A percentile compares a stretch with the other conserved stretches of the same genome.
phyloP scores from a whole-genome alignment of 805 yeast genomes.

The Blastobotrys terrestris region DNA sequence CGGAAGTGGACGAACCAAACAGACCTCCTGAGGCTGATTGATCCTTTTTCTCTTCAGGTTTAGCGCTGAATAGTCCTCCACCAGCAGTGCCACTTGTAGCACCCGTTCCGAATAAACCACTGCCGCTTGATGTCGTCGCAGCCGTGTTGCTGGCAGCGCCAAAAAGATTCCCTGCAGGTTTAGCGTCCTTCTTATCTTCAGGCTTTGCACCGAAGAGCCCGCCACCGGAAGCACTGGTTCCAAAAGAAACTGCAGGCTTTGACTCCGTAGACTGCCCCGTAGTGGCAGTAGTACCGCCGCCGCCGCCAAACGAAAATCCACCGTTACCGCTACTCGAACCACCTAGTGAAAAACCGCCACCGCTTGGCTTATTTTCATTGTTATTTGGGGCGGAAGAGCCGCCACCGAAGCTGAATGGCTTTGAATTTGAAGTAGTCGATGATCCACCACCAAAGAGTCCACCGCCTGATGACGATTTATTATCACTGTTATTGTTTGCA shows the following conservation, averaged over 20 bases:
- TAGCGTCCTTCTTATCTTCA: background rate
- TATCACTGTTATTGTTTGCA: background rate
- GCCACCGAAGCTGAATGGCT: constrained; percentile 1
- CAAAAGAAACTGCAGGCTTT: background rate
- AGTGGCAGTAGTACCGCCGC: background rate
- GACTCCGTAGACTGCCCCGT: background rate
- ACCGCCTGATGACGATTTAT: background rate
- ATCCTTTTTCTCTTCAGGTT: constrained; percentile 10
- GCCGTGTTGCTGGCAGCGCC: background rate
- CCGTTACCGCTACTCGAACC: background rate
- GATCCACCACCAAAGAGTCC: constrained; percentile 1
- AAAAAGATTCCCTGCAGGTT: background rate
- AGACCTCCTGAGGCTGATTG: constrained; percentile 5
- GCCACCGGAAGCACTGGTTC: constrained; percentile 4
- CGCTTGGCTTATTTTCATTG: background rate
- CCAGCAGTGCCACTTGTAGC: constrained; percentile 14
- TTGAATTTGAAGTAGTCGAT: background rate
- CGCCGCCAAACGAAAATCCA: background rate
- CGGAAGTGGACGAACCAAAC: constrained; percentile 9
- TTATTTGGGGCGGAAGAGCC: background rate
- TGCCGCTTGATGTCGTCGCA: constrained; percentile 5
- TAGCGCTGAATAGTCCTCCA: constrained; percentile 18
- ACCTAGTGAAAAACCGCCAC: background rate
- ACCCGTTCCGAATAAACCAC: constrained; percentile 2
- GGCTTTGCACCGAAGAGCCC: constrained; percentile 2